Conservation (phyloP, 202 grass and related monocot genomes). For the Dendrocalamus latiflorus region DNA sequence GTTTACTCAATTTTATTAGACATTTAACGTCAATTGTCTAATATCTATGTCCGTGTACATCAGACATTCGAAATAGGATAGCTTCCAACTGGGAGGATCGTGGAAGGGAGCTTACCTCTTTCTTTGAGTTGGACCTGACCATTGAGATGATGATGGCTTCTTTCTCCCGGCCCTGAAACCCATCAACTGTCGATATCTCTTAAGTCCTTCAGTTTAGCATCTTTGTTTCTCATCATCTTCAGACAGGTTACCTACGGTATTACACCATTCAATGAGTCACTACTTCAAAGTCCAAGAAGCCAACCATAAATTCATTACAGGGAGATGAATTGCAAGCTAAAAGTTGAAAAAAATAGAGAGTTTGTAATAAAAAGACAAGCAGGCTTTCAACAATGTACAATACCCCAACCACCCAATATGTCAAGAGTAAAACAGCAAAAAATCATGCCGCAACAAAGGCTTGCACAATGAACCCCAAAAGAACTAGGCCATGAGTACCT, state of each 20-base stretch:
- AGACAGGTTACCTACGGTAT: slow-evolving; percentile 62
- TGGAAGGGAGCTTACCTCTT: slow-evolving; percentile 54
- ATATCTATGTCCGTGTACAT: neutral
- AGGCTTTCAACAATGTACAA: neutral
- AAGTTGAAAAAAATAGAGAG: neutral
- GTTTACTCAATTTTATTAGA: neutral
- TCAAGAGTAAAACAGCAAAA: neutral
- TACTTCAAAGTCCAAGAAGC: neutral
- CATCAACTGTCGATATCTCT: slow-evolving; percentile 97
- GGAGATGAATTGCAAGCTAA: slow-evolving; percentile 4
- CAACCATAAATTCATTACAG: neutral
- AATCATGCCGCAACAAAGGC: neutral
- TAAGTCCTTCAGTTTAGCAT: slow-evolving; percentile 71
- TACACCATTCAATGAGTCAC: neutral
- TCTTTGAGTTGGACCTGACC: slow-evolving; percentile 91
- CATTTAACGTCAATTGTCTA: neutral
- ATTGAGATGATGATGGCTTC: slow-evolving; percentile 95
- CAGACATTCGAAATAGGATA: neutral
- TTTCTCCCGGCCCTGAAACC: slow-evolving; percentile 92
- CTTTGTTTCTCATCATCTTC: slow-evolving; percentile 85
- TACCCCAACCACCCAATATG: neutral
- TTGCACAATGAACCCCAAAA: neutral
- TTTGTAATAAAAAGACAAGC: neutral
- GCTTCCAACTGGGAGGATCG: neutral
- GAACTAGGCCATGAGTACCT: neutral